These are phyloP conservation scores for Handroanthus guayacan DNA, from an alignment of 257 asterid genomes.

Conservation along the genomic window DNA sequence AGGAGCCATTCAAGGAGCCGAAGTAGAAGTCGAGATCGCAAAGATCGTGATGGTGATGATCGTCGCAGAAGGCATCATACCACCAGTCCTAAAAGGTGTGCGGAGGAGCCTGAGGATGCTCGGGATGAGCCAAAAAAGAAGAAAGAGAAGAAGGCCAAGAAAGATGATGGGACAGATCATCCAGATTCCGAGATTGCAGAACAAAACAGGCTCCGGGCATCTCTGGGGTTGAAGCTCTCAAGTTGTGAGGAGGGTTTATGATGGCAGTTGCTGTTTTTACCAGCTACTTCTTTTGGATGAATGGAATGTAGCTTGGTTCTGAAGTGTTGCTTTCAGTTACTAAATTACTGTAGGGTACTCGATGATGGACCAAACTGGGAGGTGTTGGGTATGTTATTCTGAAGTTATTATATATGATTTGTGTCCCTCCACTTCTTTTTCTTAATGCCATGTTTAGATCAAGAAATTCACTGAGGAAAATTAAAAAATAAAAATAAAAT, in stretches of 20 bases:
- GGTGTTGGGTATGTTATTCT: background rate
- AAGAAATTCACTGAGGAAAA: no score
- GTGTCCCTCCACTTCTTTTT: background rate
- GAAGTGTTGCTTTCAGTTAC: background rate
- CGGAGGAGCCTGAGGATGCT: constrained; percentile 47
- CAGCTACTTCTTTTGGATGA: constrained; percentile 1
- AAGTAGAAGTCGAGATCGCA: constrained; percentile 83
- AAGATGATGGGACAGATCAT: constrained; percentile 92
- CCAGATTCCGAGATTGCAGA: constrained; percentile 99
- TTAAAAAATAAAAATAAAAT: no score
- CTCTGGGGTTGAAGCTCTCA: constrained; percentile 89
- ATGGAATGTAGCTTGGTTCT: background rate
- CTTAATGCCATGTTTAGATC: background rate
- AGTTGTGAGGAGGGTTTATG: constrained; percentile 31
- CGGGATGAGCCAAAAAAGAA: constrained; percentile 71
- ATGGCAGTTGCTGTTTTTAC: constrained; percentile 5
- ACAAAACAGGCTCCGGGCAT: constrained; percentile 77
- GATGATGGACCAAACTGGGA: background rate
- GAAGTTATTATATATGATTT: background rate
- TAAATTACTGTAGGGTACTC: background rate
- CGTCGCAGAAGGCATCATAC: constrained; percentile 69
- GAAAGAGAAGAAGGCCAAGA: constrained; percentile 81
- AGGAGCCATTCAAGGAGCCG: constrained; percentile 87
- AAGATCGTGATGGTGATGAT: constrained; percentile 73
- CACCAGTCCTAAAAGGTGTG: constrained; percentile 76